Percentiles rank a stretch among this genome's conserved stretches.
Evolutionary conservation across 2,329 filamentous ascomycete species (phyloP).

Genomic region (Monosporascus sp.): DNA sequence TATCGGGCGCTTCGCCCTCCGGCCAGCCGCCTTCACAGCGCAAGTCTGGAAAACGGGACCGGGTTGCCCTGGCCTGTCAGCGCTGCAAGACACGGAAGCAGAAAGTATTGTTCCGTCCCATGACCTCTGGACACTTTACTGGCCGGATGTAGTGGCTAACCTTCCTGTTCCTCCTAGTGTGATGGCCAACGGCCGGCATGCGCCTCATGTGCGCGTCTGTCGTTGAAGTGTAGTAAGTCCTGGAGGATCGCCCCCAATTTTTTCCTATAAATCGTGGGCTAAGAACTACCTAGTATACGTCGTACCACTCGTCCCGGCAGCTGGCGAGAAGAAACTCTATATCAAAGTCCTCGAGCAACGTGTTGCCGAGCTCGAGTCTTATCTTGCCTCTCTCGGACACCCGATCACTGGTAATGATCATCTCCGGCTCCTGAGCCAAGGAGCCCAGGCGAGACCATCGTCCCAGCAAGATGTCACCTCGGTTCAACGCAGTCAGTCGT

Average conservation of each 20-base stretch:
- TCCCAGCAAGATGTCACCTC: slow-evolving; percentile 8
- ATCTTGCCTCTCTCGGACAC: slow-evolving; percentile 20
- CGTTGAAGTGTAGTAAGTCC: slow-evolving; percentile 23
- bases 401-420: slow-evolving; percentile 14
- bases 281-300: slow-evolving; percentile 18
- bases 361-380: slow-evolving; percentile 21
- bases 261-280: slow-evolving; percentile 1
- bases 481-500: slow-evolving; percentile 3
- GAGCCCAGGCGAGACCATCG: slow-evolving; percentile 6
- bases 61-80: slow-evolving; percentile 23
- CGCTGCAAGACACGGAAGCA: slow-evolving; percentile 25
- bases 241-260: neutral
- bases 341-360: slow-evolving; percentile 24
- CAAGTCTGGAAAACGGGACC: slow-evolving; percentile 22
- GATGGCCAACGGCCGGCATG: slow-evolving; percentile 24
- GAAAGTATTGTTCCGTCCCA: slow-evolving; percentile 12
- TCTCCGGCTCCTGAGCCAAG: slow-evolving; percentile 12
- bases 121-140: neutral
- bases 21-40: slow-evolving; percentile 15
- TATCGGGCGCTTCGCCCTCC: slow-evolving; percentile 8
- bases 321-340: slow-evolving; percentile 25
- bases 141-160: neutral
- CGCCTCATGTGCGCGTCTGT: slow-evolving; percentile 22
- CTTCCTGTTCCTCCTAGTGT: slow-evolving; percentile 13
- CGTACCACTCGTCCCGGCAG: slow-evolving; percentile 24